Base-by-base conservation (phyloP, 305 asterid genomes). In the Fraxinus velutina region DNA sequence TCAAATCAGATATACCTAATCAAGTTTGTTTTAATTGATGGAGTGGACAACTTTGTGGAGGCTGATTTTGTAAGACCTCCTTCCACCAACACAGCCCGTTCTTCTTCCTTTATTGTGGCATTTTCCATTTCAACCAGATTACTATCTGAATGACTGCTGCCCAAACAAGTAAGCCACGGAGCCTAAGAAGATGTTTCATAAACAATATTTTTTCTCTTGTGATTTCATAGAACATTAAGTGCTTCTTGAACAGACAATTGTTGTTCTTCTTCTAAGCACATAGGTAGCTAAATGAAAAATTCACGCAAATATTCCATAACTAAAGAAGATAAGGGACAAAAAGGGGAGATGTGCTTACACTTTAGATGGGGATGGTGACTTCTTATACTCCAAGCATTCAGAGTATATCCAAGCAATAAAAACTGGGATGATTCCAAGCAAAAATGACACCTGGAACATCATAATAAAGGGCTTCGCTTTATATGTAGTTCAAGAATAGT, bases 341-440 rank as follows among this genome's bases (percentile, higher is more conserved):
- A 6, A 12, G 71, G 39, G 21, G 21, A 79, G 1, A 77, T 22
- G 24, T 62, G 80, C 97, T 90, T 88, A 95, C 99, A 89, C 87
- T 95, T 95, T 95, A 33, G 92, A 82, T 39, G 84, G 86, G 39
- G 88, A 85, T 71, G 93, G 88, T 79, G 91, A 84, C 86, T 90
- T 94, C 84, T 76, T 90, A 85, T 88, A 89, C 85, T 90, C 97
- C 89, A 95, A 86, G 90, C 93, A 92, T 87, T 95, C 99, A 29
- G 99, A 85, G 85, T 92, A 92, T 74, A 91, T 78, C 98, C 99
- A 95, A 74, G 97, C 88, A 76, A 90, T 88, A 84, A 92, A 79
- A 81, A 95, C 85, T 68, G 99, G 98, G 82, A 93, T 85, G 80
- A 87, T 73, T 82, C 98, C 98, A 83, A 95, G 97, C 90, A 95